Base-by-base conservation (phyloP, 2,329 filamentous ascomycete species). In the Cladophialophora psammophila region DNA sequence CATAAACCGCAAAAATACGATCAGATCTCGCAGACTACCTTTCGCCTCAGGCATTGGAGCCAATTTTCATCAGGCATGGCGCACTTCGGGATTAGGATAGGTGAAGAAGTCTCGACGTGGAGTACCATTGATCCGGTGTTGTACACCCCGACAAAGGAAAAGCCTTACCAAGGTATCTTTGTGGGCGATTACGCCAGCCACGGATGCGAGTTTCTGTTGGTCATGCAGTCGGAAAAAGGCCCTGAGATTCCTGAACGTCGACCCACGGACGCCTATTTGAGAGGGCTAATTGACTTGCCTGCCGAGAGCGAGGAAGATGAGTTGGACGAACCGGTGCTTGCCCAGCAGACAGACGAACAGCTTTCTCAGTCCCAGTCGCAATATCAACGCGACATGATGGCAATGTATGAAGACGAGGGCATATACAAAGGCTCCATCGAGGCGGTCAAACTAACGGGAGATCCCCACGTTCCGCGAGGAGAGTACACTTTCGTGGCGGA, bases 131-230 rank as follows among this genome's bases (percentile, higher is more conserved):
- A 93, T 52, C 86, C 88, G 2, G 81, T 80, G 2, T 79, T 90
- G n/a, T 97, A 96, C 76, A 95, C 88, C 0, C 93, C 94, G 0
- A 96, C 93, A 0, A 77, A 81, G 9, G 84, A 89, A 63, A 94
- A 93, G 76, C 94, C 93, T 0, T 97, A 90, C 82, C 88, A 93
- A 69, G 94, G 94, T 0, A 92, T 99, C 35, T 98, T 92, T 91
- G 90, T 93, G 15, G 94, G 94, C 0, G 94, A 97, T 76, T 97
- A 97, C 74, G 90, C 88, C 32, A 88, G 87, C 0, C 94, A 98
- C 73, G 93, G 94, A 0, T 94, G 91, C 76, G 94, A 98, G 77
- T 97, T 97, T 64, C 75, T 98, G 4, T 82, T 96, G 12, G 82
- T 98, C 54, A 83, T 93, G 72, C 95, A 99, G 75, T 88, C 88